Evolutionary conservation across 345 rosid genomes (phyloP).

Genomic region (Heritiera fomes): DNA sequence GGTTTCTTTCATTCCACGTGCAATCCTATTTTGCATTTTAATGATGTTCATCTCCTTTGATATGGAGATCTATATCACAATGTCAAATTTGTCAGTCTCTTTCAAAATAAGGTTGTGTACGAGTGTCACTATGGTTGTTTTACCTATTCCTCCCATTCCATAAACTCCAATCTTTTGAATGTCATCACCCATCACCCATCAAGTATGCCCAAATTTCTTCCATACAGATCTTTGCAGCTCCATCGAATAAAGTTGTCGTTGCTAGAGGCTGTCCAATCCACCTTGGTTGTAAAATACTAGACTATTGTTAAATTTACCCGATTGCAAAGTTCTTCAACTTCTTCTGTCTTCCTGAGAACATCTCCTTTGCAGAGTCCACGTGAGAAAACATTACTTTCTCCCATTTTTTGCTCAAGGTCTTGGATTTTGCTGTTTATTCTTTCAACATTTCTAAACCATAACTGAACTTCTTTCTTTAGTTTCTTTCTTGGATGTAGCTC

Average conservation of each 20-base stretch:
- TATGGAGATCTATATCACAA: constrained; percentile 25
- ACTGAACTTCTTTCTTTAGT: neutral
- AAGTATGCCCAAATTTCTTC: neutral
- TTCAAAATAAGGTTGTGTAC: neutral
- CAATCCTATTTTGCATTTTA: neutral
- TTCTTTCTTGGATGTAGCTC: neutral
- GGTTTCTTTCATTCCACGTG: neutral
- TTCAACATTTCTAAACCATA: neutral
- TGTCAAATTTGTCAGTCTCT: neutral
- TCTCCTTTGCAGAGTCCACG: neutral
- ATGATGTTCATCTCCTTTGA: neutral
- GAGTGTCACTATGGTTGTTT: neutral
- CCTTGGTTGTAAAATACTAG: neutral
- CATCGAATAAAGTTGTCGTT: neutral
- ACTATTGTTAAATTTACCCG: neutral
- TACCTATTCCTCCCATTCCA: neutral
- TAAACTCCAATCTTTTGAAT: neutral
- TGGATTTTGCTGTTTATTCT: neutral
- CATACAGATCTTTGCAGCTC: neutral
- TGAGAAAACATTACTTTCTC: neutral
- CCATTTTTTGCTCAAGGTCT: neutral
- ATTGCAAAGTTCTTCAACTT: neutral
- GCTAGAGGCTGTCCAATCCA: neutral
- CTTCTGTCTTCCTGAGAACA: neutral
- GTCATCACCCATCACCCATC: neutral